Conservation (phyloP, 176 grass and related monocot species). For the Guadua angustifolia region DNA sequence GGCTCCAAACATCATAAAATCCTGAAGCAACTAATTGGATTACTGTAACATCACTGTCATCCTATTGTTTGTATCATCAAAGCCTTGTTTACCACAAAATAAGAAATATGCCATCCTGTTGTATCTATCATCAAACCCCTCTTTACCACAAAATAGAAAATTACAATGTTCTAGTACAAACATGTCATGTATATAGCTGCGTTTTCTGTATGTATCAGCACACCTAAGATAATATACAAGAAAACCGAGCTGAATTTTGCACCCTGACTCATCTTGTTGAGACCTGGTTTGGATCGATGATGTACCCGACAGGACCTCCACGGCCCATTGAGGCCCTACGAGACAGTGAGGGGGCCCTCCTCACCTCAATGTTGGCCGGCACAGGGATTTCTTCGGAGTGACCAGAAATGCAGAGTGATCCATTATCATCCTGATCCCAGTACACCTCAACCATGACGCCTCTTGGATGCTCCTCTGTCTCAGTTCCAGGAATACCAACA, state of each 20-base stretch:
- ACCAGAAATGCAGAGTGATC: constrained; percentile 81
- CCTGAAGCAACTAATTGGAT: background rate
- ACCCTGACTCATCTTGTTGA: constrained; percentile 37
- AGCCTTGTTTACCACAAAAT: background rate
- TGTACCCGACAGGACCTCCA: constrained; percentile 51
- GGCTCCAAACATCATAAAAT: background rate
- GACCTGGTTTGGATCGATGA: constrained; percentile 67
- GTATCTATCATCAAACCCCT: background rate
- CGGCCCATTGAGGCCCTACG: constrained; percentile 50
- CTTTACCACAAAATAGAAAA: background rate
- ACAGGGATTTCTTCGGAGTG: constrained; percentile 70
- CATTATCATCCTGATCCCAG: constrained; percentile 91
- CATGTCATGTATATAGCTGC: constrained; percentile 9
- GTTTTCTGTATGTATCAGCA: constrained; percentile 32
- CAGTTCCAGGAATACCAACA: constrained; percentile 88
- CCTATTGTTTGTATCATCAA: background rate
- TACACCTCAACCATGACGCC: constrained; percentile 92
- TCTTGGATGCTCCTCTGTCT: constrained; percentile 76
- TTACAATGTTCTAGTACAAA: constrained; percentile 14
- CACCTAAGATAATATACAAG: constrained; percentile 45
- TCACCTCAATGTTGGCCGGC: constrained; percentile 57
- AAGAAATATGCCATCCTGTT: background rate
- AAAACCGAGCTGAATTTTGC: background rate
- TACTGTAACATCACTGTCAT: background rate
- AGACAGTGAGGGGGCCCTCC: constrained; percentile 45